Percentiles rank a stretch among this genome's conserved stretches.
These are phyloP conservation scores for Sesbania bispinosa DNA, from an alignment of 306 rosid genomes.

Conservation along the genomic window DNA sequence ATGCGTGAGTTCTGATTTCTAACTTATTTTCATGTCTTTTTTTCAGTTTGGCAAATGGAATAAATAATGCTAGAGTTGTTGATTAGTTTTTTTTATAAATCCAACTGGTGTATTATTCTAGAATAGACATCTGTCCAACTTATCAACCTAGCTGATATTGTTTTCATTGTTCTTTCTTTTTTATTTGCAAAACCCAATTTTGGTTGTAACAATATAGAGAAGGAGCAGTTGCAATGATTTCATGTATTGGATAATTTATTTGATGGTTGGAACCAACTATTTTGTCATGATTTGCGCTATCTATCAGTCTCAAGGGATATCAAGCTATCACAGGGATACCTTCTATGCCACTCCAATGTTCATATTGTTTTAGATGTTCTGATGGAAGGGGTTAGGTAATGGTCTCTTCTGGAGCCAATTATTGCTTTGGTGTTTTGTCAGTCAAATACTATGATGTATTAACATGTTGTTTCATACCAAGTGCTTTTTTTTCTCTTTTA, in stretches of 20 bases:
- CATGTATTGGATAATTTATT: background rate
- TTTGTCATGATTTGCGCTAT: background rate
- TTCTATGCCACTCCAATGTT: background rate
- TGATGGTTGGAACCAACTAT: slow-evolving; percentile 7
- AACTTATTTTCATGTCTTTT: slow-evolving; percentile 5
- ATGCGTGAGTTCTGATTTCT: slow-evolving; percentile 2
- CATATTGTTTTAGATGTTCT: background rate
- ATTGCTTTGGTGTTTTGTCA: background rate
- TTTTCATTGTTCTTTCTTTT: slow-evolving; percentile 8
- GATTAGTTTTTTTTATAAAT: slow-evolving; percentile 86
- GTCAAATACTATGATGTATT: background rate
- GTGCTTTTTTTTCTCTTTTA: background rate
- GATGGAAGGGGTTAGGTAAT: background rate
- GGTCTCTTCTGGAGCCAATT: background rate
- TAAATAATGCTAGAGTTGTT: slow-evolving; percentile 60
- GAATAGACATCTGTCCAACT: slow-evolving; percentile 53
- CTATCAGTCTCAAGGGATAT: background rate
- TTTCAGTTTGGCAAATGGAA: slow-evolving; percentile 70
- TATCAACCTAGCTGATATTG: slow-evolving; percentile 17
- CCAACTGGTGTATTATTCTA: slow-evolving; percentile 91
- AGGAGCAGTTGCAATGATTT: slow-evolving; percentile 3
- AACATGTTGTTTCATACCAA: slow-evolving; percentile 2
- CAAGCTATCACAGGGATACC: background rate
- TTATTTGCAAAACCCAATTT: slow-evolving; percentile 19
- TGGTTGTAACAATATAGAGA: slow-evolving; percentile 16